Percentiles rank a stretch among this genome's conserved stretches.
Evolutionary conservation across 2,329 filamentous ascomycete genomes (phyloP).

Genomic region (Lasiodiplodia sp.): DNA sequence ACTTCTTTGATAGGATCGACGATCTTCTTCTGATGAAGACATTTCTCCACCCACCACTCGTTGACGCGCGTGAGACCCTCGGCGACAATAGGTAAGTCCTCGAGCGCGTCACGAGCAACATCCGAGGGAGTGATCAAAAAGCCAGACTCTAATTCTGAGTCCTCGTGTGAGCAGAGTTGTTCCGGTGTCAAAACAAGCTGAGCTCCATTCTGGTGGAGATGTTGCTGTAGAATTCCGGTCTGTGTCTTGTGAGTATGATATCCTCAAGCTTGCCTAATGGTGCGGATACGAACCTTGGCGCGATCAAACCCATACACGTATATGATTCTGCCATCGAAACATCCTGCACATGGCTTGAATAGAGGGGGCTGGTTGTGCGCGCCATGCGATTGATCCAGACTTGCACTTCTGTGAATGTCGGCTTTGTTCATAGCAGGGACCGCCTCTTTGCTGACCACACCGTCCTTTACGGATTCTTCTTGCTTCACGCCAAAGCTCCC

Average conservation of each 20-base stretch:
- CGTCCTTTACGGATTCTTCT: conserved; percentile 34
- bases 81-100: conserved; percentile 45
- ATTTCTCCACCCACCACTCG: conserved; percentile 93
- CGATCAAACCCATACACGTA: conserved; percentile 53
- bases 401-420: conserved; percentile 31
- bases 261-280: too few species aligned
- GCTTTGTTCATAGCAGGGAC: conserved; percentile 22
- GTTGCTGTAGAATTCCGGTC: conserved; percentile 44
- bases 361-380: background rate
- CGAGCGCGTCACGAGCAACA: conserved; percentile 44
- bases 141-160: conserved; percentile 41
- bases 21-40: conserved; percentile 77
- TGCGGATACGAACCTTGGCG: conserved; percentile 45
- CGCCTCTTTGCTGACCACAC: conserved; percentile 31
- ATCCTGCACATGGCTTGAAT: background rate
- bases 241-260: conserved; percentile 27
- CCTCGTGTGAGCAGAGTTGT: conserved; percentile 35
- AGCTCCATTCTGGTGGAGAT: conserved; percentile 46
- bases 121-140: conserved; percentile 57
- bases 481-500: conserved; percentile 38
- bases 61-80: conserved; percentile 64
- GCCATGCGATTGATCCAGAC: background rate
- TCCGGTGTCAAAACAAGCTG: conserved; percentile 37
- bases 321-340: conserved; percentile 52
- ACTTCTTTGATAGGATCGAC: conserved; percentile 73